phyloP scores from a whole-genome alignment of 1,284 basidiomycete species.

The Abortiporus biennis region DNA sequence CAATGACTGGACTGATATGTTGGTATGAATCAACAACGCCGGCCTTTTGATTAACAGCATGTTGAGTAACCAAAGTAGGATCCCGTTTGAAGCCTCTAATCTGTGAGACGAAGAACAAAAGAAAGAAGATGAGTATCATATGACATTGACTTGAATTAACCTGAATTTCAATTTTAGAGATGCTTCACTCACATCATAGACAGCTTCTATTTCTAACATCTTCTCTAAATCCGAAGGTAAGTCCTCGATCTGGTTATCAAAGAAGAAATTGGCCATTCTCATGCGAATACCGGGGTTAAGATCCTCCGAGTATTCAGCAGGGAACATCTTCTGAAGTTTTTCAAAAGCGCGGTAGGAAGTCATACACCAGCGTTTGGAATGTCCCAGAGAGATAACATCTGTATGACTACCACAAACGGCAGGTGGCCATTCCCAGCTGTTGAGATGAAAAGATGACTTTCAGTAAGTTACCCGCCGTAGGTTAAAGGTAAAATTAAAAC shows the following conservation, averaged over 20 bases:
- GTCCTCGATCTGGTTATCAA: slow-evolving; percentile 23
- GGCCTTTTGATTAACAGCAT: slow-evolving; percentile 22
- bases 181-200: background rate
- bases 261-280: slow-evolving; percentile 27
- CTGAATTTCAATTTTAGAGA: background rate
- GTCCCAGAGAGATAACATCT: slow-evolving; percentile 24
- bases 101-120: slow-evolving; percentile 3
- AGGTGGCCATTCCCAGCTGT: slow-evolving; percentile 29
- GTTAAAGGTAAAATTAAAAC: slow-evolving; percentile 4
- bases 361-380: slow-evolving; percentile 28
- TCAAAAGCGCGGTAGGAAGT: slow-evolving; percentile 26
- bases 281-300: slow-evolving; percentile 17
- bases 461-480: too few relatives aligned
- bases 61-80: slow-evolving; percentile 13
- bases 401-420: slow-evolving; percentile 30
- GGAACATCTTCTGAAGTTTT: slow-evolving; percentile 15
- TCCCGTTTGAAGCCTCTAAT: slow-evolving; percentile 28
- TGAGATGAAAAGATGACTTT: background rate
- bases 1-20: slow-evolving; percentile 28
- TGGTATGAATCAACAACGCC: slow-evolving; percentile 31
- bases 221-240: slow-evolving; percentile 25
- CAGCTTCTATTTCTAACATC: slow-evolving; percentile 26
- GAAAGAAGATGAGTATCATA: background rate
- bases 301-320: slow-evolving; percentile 11
- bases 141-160: too few relatives aligned